These are phyloP conservation scores for Ustilago sp. DNA, from an alignment of 1,284 basidiomycete species.

Conservation along the genomic window DNA sequence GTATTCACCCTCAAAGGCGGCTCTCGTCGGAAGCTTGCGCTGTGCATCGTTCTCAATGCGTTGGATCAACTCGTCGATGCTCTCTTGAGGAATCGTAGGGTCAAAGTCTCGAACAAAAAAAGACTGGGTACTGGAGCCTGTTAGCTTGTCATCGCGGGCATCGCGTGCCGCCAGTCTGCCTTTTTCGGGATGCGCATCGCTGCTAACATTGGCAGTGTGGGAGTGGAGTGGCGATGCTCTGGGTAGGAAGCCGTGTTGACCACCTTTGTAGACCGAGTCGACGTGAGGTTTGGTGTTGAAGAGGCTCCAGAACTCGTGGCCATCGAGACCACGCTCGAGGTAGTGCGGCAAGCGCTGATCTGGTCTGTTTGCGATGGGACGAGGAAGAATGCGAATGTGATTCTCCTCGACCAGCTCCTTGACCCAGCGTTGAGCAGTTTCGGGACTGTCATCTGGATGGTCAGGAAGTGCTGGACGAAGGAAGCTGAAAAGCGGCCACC, in stretches of 20 bases:
- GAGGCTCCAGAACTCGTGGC: constrained; percentile 53
- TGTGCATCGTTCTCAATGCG: constrained; percentile 28
- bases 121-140: constrained; percentile 40
- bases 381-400: constrained; percentile 29
- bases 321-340: constrained; percentile 50
- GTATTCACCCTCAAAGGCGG: constrained; percentile 45
- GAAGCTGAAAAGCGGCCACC: constrained; percentile 55
- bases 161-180: background rate
- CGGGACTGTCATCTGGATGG: constrained; percentile 36
- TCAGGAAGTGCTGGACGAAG: constrained; percentile 40
- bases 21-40: constrained; percentile 28
- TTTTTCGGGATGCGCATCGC: constrained; percentile 1
- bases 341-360: constrained; percentile 39
- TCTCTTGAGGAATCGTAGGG: constrained; percentile 27
- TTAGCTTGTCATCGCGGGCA: constrained; percentile 12
- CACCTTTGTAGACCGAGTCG: constrained; percentile 28
- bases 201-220: background rate
- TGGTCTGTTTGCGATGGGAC: constrained; percentile 36
- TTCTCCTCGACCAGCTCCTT: constrained; percentile 41
- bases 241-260: constrained; percentile 22
- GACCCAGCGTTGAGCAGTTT: constrained; percentile 40
- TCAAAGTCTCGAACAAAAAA: constrained; percentile 35
- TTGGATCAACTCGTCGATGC: constrained; percentile 33
- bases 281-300: constrained; percentile 32
- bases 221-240: background rate